Evolutionary conservation across 306 rosid genomes (phyloP), one percentile per base, ranked within the genome.

Genomic region (Pterocarpus macrocarpus): DNA sequence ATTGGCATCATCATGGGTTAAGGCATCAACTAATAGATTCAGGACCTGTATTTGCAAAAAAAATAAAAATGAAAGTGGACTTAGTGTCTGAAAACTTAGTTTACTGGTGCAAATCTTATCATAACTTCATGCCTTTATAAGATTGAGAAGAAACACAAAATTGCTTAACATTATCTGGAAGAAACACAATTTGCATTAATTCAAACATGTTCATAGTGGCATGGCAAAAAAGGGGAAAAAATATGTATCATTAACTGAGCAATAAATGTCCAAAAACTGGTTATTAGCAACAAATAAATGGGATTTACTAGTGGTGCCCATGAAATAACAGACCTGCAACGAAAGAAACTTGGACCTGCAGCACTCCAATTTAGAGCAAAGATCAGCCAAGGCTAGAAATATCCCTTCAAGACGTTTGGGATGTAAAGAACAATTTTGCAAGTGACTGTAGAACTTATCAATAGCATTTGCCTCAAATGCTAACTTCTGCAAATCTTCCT

Each of bases 391-490:
- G 47, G 90, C 98, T 81, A 90, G 81, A 88, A 90, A 87, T 63
- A 89, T 62, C 84, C 99, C 99, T 85, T 93, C 90, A 83, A 88
- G 85, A 53, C 97, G 94, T 86, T 86, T 95, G 66, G 97, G 88
- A 77, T 83, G 79, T 22, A 84, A 75, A 41, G 57, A 69, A 77
- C 47, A 39, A 16, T 86, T 91, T 82, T 88, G 93, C 91, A 95
- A 87, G 84, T 88, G 88, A 78, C 67, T 82, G 88, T 82, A 82
- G 69, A 95, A 87, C 86, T 90, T 95, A 81, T 95, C 92, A 61
- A 95, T 86, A 81, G 99, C 98, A 84, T 92, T 92, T 71, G 97
- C 96, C 89, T 93, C 96, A 83, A 91, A 94, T 39, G 99, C 97
- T 82, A 95, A 79, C 90, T 86, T 93, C 78, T 95, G 99, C 75